Evolutionary conservation across 2,329 filamentous ascomycete genomes (phyloP).

Genomic region (Xylariaceae sp.): DNA sequence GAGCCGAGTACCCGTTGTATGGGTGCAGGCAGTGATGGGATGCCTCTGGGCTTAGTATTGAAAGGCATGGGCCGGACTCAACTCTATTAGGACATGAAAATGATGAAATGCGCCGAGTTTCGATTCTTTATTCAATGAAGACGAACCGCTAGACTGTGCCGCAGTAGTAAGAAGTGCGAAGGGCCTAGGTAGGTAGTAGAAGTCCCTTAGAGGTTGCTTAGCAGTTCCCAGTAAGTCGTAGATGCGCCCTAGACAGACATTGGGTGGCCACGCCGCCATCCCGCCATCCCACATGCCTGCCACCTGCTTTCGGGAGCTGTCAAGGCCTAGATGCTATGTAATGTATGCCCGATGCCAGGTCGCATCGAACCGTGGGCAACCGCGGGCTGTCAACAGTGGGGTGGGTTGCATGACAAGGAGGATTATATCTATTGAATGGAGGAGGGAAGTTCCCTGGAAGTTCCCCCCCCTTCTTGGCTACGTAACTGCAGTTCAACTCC

Average conservation of each 20-base stretch:
- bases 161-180: too few species aligned
- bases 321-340: background rate
- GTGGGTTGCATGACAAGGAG: background rate
- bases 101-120: background rate
- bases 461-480: too few species aligned
- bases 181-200: too few species aligned
- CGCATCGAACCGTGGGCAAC: background rate
- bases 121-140: too few species aligned
- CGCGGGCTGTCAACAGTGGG: background rate
- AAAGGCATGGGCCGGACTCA: slow-evolving; percentile 10
- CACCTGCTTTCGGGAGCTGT: background rate
- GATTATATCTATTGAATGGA: background rate
- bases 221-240: too few species aligned
- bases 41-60: background rate
- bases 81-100: slow-evolving; percentile 2
- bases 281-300: too few species aligned
- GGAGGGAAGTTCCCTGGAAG: too few species aligned
- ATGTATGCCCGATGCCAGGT: background rate
- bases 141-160: too few species aligned
- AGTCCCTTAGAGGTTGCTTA: too few species aligned
- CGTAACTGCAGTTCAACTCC: too few species aligned
- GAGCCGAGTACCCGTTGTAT: background rate
- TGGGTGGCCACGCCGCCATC: background rate
- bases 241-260: too few species aligned
- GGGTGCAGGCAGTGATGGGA: background rate